Percentiles rank a stretch among this genome's conserved stretches.
These are phyloP conservation scores for Cystobasidiopsis lactophilus DNA, from an alignment of 768 basidiomycete genomes.

Conservation along the genomic window DNA sequence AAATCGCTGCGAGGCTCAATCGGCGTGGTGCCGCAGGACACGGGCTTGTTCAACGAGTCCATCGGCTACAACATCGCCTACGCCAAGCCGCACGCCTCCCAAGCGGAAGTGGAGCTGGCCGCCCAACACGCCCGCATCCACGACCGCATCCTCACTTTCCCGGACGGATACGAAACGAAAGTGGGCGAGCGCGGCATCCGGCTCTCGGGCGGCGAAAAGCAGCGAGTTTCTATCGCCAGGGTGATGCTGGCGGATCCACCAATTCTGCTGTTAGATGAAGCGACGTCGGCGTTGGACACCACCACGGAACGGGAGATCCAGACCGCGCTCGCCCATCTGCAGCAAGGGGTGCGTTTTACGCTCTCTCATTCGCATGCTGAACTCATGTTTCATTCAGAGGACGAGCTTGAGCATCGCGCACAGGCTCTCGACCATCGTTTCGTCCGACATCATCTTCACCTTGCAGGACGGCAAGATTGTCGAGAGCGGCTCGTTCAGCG, in stretches of 20 bases:
- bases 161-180: slow-evolving; percentile 58
- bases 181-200: slow-evolving; percentile 74
- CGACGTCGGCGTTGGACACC: slow-evolving; percentile 50
- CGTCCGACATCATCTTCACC: slow-evolving; percentile 59
- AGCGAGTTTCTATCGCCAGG: slow-evolving; percentile 43
- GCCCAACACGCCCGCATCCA: slow-evolving; percentile 71
- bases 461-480: slow-evolving; percentile 42
- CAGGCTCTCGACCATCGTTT: slow-evolving; percentile 33
- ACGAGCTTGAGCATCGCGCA: slow-evolving; percentile 15
- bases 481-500: slow-evolving; percentile 4
- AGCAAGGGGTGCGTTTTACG: slow-evolving; percentile 19
- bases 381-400: neutral
- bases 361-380: neutral
- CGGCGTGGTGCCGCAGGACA: slow-evolving; percentile 77
- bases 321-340: slow-evolving; percentile 58
- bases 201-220: slow-evolving; percentile 43
- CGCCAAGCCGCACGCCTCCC: slow-evolving; percentile 40
- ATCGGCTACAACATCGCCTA: slow-evolving; percentile 1
- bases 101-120: slow-evolving; percentile 55
- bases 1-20: slow-evolving; percentile 53
- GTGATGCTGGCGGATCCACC: slow-evolving; percentile 61
- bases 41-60: slow-evolving; percentile 33
- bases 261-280: slow-evolving; percentile 15
- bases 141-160: slow-evolving; percentile 60
- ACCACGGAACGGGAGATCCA: slow-evolving; percentile 78